Conservation (phyloP, 2,329 filamentous ascomycete species). For the Fusarium lateritium region DNA sequence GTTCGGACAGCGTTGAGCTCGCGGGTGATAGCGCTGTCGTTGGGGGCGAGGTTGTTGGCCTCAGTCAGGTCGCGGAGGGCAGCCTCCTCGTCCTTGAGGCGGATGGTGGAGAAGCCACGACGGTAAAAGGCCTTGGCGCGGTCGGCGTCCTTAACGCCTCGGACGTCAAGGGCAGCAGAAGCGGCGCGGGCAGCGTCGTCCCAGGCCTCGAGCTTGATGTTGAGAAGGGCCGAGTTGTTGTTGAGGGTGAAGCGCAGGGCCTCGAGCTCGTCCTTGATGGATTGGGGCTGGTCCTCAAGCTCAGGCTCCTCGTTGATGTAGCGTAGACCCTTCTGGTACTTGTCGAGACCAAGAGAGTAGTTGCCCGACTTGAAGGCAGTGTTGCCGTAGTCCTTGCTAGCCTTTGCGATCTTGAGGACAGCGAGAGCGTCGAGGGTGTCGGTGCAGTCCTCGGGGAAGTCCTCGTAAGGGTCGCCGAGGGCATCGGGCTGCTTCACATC, state of each 20-base stretch:
- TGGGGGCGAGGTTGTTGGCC: slow-evolving; percentile 81
- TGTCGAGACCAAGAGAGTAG: slow-evolving; percentile 79
- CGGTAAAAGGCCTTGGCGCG: slow-evolving; percentile 92
- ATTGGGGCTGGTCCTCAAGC: slow-evolving; percentile 78
- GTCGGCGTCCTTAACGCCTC: slow-evolving; percentile 78
- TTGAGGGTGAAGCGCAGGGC: slow-evolving; percentile 87
- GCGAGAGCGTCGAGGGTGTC: slow-evolving; percentile 74
- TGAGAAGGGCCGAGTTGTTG: slow-evolving; percentile 88
- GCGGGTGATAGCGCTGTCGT: slow-evolving; percentile 80
- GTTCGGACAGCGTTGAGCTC: slow-evolving; percentile 87
- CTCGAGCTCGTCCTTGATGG: slow-evolving; percentile 76
- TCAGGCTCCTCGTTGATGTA: slow-evolving; percentile 91
- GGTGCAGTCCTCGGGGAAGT: slow-evolving; percentile 89
- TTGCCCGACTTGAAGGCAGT: slow-evolving; percentile 89
- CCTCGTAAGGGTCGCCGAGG: slow-evolving; percentile 93
- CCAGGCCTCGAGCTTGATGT: slow-evolving; percentile 83
- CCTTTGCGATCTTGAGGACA: slow-evolving; percentile 83
- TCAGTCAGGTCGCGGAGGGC: slow-evolving; percentile 82
- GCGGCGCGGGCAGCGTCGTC: slow-evolving; percentile 80
- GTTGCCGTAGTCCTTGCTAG: slow-evolving; percentile 94
- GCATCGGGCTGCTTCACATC: slow-evolving; percentile 80
- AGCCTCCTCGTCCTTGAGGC: slow-evolving; percentile 86
- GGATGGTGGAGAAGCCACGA: slow-evolving; percentile 80
- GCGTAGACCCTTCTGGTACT: slow-evolving; percentile 94
- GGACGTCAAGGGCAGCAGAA: slow-evolving; percentile 78